phyloP scores from a whole-genome alignment of 1,284 basidiomycete genomes.

The Rhodotorula sp. region DNA sequence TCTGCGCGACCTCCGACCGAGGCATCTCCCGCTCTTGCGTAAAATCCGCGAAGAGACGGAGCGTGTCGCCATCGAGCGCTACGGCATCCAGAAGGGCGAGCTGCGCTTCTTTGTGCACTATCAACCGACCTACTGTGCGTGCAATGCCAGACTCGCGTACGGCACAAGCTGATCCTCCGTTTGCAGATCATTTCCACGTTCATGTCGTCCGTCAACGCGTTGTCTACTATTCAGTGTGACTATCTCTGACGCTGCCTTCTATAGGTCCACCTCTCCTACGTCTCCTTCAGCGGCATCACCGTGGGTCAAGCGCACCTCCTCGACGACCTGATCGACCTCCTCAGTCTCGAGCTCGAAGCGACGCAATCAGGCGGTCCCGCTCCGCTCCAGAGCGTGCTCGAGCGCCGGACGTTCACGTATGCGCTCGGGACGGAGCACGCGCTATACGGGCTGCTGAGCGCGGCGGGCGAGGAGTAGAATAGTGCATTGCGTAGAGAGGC shows the following conservation, averaged over 20 bases:
- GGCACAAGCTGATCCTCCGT: not conserved
- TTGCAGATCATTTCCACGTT: conserved; percentile 86
- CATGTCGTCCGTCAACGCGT: conserved; percentile 69
- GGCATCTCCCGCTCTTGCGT: conserved; percentile 69
- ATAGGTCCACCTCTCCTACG: conserved; percentile 61
- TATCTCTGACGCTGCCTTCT: not conserved
- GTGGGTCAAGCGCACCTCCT: conserved; percentile 91
- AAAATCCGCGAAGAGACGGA: conserved; percentile 64
- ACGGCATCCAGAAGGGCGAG: conserved; percentile 62
- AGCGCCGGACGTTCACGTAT: conserved; percentile 77
- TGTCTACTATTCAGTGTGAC: not conserved
- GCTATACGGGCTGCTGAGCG: conserved; percentile 17
- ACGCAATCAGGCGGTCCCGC: conserved; percentile 51
- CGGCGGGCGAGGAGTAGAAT: not conserved
- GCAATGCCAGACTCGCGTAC: not conserved
- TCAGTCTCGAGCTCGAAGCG: conserved; percentile 63
- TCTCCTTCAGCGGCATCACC: conserved; percentile 65
- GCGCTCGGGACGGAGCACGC: conserved; percentile 73
- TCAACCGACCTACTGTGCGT: conserved; percentile 91
- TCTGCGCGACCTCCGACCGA: conserved; percentile 58
- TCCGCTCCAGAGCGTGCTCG: conserved; percentile 54
- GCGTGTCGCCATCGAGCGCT: conserved; percentile 61
- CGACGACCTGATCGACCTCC: conserved; percentile 74
- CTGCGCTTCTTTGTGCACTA: conserved; percentile 89
- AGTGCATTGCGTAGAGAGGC: no score